Evolutionary conservation across 139 green algal genomes (phyloP).

Genomic region (Chlamydomonas asymmetrica): DNA sequence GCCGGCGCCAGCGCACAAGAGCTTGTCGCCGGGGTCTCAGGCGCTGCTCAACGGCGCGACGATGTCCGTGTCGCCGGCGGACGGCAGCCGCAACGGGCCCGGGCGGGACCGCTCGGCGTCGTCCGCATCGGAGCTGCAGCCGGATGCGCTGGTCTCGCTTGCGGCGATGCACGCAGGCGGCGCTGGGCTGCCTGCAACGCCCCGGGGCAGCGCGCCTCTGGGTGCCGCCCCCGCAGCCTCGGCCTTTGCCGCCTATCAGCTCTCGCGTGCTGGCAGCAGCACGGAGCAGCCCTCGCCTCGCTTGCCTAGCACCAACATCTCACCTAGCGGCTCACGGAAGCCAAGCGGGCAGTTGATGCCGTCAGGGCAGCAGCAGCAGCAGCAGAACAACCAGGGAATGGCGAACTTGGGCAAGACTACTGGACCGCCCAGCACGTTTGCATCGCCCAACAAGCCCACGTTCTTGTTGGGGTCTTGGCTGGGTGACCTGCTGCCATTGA

Average conservation of each 20-base stretch:
- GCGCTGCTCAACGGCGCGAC: too few relatives aligned
- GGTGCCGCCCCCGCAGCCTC: not conserved
- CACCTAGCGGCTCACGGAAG: not conserved
- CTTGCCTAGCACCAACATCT: not conserved
- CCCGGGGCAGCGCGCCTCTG: not conserved
- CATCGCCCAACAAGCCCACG: not conserved
- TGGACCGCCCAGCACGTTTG: not conserved
- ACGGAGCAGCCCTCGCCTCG: not conserved
- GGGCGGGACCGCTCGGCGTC: too few relatives aligned
- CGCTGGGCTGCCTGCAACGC: not conserved
- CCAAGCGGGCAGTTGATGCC: not conserved
- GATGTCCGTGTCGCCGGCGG: too few relatives aligned
- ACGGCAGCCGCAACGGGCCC: too few relatives aligned
- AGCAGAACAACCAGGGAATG: not conserved
- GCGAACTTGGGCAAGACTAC: not conserved
- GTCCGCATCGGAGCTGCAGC: too few relatives aligned
- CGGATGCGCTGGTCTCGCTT: too few relatives aligned
- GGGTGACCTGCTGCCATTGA: conserved; percentile 18
- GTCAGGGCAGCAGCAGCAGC: not conserved
- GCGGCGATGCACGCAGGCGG: not conserved
- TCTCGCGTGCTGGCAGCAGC: not conserved
- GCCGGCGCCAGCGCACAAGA: too few relatives aligned
- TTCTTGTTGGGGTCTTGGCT: conserved; percentile 17
- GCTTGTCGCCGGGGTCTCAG: too few relatives aligned
- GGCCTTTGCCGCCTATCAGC: not conserved